These are phyloP conservation scores for Termitomyces sp. DNA, from an alignment of 768 basidiomycete genomes.

Conservation along the genomic window DNA sequence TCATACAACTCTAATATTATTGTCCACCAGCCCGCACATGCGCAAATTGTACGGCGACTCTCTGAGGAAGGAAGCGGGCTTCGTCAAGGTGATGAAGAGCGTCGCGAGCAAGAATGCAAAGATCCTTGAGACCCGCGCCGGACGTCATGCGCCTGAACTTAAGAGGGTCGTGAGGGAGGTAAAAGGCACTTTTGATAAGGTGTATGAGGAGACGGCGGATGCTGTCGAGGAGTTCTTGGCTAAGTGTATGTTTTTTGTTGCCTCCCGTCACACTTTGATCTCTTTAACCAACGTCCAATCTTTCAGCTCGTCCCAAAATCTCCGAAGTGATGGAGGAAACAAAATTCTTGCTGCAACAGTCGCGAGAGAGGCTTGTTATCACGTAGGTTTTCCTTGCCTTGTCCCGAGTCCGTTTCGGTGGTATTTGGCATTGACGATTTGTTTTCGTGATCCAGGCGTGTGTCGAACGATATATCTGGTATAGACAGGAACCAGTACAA, in stretches of 20 bases:
- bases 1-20: background rate
- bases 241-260: slow-evolving; percentile 55
- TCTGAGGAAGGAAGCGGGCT: slow-evolving; percentile 91
- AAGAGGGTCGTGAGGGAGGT: slow-evolving; percentile 80
- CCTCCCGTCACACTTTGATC: background rate
- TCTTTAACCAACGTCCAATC: slow-evolving; percentile 4
- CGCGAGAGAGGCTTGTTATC: slow-evolving; percentile 86
- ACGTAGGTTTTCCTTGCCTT: slow-evolving; percentile 50
- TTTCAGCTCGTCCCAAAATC: slow-evolving; percentile 79
- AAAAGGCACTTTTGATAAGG: slow-evolving; percentile 91
- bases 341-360: slow-evolving; percentile 85
- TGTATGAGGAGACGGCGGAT: slow-evolving; percentile 90
- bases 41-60: slow-evolving; percentile 90
- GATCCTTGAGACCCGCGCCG: slow-evolving; percentile 68
- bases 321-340: slow-evolving; percentile 92
- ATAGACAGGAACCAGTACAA: slow-evolving; percentile 81
- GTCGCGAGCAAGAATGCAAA: slow-evolving; percentile 82
- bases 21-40: slow-evolving; percentile 85
- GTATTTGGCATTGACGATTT: background rate
- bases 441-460: slow-evolving; percentile 46
- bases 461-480: slow-evolving; percentile 74
- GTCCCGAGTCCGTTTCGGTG: background rate
- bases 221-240: slow-evolving; percentile 91
- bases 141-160: slow-evolving; percentile 79
- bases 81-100: slow-evolving; percentile 96